Conservation (phyloP, 2,329 filamentous ascomycete genomes). For the Apiospora hydei region DNA sequence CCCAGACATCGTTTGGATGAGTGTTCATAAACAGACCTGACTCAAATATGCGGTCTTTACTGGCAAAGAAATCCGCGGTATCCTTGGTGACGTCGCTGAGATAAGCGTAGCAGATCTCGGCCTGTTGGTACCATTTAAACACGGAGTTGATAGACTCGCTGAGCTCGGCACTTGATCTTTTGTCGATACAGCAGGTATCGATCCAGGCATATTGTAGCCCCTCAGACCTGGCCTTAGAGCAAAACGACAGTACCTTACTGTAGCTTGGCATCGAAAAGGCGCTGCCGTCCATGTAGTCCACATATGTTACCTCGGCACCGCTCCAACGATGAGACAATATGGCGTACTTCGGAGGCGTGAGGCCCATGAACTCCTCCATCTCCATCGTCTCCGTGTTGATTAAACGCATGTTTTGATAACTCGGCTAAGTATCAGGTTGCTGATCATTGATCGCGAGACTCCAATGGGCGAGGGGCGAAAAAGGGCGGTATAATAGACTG, state of each 20-base stretch:
- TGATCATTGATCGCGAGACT: background rate
- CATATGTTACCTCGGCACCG: background rate
- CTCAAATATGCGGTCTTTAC: background rate
- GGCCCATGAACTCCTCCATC: slow-evolving; percentile 10
- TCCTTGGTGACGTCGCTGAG: slow-evolving; percentile 27
- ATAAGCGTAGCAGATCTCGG: slow-evolving; percentile 27
- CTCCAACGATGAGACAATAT: slow-evolving; percentile 11
- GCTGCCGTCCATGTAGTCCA: background rate
- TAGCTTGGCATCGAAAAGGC: background rate
- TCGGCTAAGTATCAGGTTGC: background rate
- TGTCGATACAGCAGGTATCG: background rate
- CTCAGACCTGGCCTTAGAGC: background rate
- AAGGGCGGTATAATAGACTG: background rate
- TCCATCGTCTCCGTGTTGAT: slow-evolving; percentile 14
- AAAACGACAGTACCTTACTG: background rate
- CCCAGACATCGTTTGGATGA: background rate
- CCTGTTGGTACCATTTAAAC: slow-evolving; percentile 30
- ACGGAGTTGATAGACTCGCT: slow-evolving; percentile 29
- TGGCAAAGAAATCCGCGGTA: background rate
- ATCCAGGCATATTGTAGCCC: background rate
- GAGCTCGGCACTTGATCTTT: slow-evolving; percentile 22
- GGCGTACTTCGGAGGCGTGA: background rate
- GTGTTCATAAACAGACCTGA: background rate
- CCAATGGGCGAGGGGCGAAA: background rate
- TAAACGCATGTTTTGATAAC: background rate